Evolutionary conservation across 768 basidiomycete species (phyloP), one percentile per base, ranked within the genome.

Genomic region (Tulasnella sp.): DNA sequence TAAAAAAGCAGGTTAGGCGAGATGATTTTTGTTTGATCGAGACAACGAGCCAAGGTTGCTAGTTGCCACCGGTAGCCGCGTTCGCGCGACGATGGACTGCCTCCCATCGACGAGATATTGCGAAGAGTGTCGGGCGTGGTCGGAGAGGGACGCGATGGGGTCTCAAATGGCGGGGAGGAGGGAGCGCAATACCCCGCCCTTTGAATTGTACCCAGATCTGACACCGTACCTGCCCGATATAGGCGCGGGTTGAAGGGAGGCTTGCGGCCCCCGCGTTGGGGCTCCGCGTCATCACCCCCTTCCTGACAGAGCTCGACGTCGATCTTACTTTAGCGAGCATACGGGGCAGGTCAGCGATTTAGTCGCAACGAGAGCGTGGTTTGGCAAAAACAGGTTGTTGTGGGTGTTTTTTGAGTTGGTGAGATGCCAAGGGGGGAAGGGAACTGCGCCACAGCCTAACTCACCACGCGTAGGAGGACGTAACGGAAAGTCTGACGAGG

Each of bases 101-200:
- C 18, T 11, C 3, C 34, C 60, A 31, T 31, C 64, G 64, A 31
- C 64, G 64, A 69, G n/a, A 69, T 69, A 69, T 69, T 37, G 34
- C 34, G 64, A 28, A 69, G 58, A n/a, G 34, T 5, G 64, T 69
- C 64, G 64, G 64, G 64, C 64, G 31, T 69, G 64, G 64, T 69
- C 64, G 64, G 64, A 69, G 64, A 69, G 34, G 64, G 54, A 54
- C 54, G 54, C 22, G 54, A 54, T 54, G 54, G 54, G 64, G 64
- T 69, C 64, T 69, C 54, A 6, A 37, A 34, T 69, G 64, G 64
- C 64, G 58, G 58, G 64, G 64, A 14, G 64, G 46, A 31, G 64
- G 31, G 64, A 69, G 64, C 64, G 64, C 64, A 69, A 69, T 69
- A 69, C 64, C 64, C 64, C 64, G 64, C 64, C 64, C 64, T 69